phyloP scores from a whole-genome alignment of 148 eudicot genomes.

The Cornus suecica region DNA sequence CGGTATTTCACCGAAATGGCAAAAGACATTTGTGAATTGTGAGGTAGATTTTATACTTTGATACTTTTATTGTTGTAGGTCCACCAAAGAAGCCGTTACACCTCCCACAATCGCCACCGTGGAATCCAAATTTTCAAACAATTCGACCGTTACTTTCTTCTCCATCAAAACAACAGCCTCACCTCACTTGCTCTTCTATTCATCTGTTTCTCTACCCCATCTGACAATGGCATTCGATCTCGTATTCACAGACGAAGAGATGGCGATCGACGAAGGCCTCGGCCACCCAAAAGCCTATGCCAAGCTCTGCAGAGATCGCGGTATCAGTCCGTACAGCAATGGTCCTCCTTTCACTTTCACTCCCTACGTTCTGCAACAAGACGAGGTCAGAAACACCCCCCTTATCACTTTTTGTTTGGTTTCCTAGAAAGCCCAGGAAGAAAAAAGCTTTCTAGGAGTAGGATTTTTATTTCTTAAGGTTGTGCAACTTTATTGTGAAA shows the following conservation, averaged over 20 bases:
- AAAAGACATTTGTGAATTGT: not conserved
- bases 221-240: conserved; percentile 52
- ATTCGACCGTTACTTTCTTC: conserved; percentile 50
- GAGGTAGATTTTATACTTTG: too few relatives aligned
- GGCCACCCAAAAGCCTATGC: conserved; percentile 88
- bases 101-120: conserved; percentile 13
- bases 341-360: conserved; percentile 81
- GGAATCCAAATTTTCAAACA: conserved; percentile 17
- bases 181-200: conserved; percentile 2
- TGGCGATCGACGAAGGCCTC: conserved; percentile 61
- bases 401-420: not conserved
- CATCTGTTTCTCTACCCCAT: not conserved
- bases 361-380: conserved; percentile 51
- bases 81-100: conserved; percentile 60
- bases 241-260: conserved; percentile 58
- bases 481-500: not conserved
- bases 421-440: not conserved
- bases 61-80: conserved; percentile 10
- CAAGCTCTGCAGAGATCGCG: conserved; percentile 72
- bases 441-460: not conserved
- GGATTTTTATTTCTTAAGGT: not conserved
- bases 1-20: not conserved
- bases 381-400: conserved; percentile 41
- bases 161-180: conserved; percentile 20
- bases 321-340: conserved; percentile 53